A percentile compares a stretch with the other conserved stretches of the same genome.
phyloP scores from a whole-genome alignment of 352 stramenopile species.

The Phytophthora nicotianae region DNA sequence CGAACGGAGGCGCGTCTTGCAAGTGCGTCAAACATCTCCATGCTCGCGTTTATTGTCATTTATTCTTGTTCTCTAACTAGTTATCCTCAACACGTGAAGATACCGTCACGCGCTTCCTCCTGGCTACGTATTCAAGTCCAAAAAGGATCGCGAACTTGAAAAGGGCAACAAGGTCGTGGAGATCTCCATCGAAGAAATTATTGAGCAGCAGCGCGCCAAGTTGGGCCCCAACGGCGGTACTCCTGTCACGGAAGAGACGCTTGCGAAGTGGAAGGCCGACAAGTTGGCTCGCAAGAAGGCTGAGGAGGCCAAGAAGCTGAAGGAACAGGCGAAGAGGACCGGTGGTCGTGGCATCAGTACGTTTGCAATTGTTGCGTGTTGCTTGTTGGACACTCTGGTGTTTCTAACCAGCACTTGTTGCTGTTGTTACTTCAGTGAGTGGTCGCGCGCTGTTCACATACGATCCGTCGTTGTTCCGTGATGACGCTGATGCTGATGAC shows the following conservation, averaged over 20 bases:
- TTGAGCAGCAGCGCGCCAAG: conserved; percentile 89
- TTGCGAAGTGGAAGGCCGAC: conserved; percentile 91
- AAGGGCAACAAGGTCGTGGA: conserved; percentile 85
- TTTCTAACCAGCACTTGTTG: conserved; percentile 12
- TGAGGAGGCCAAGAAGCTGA: conserved; percentile 83
- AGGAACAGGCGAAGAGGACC: conserved; percentile 88
- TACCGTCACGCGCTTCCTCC: conserved; percentile 88
- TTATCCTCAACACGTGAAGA: conserved; percentile 26
- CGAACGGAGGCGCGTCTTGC: conserved; percentile 79
- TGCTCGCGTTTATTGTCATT: neutral
- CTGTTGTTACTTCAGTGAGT: conserved; percentile 71
- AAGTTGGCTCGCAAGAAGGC: conserved; percentile 76
- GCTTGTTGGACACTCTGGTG: neutral
- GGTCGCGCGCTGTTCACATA: conserved; percentile 91
- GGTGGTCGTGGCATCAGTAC: conserved; percentile 84
- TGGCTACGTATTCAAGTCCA: conserved; percentile 90
- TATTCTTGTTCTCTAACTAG: neutral
- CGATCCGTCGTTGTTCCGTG: conserved; percentile 91
- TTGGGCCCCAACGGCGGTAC: conserved; percentile 85
- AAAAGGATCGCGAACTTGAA: conserved; percentile 84
- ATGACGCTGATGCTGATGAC: conserved; percentile 90
- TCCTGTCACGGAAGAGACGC: conserved; percentile 86
- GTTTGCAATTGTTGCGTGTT: conserved; percentile 31
- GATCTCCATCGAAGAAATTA: conserved; percentile 91
- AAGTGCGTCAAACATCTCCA: conserved; percentile 53